Base-by-base conservation (phyloP, 164 flowering plant species). In the Umbellularia californica region DNA sequence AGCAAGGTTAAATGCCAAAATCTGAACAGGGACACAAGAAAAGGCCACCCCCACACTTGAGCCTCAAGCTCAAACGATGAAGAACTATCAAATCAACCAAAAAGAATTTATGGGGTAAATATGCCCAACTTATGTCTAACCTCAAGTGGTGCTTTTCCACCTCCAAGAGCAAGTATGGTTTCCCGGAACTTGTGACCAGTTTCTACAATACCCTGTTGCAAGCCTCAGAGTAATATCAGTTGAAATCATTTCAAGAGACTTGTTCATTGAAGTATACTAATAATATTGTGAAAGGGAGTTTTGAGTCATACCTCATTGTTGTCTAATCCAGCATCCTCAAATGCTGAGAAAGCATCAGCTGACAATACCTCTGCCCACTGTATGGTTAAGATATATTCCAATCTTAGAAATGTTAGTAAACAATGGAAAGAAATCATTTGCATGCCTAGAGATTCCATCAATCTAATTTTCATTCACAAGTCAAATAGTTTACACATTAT, bases 351-450 rank as follows among this genome's bases (percentile, higher is more conserved):
- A 69, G 98, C 97, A 92, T 96, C 99, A 11, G 98, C 98, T 27
- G 99, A 93, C 77, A 95, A 75, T 67, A 95, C 99, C 86, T 95
- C 98, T 28, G 99, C 99, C 99, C 99, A 93, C 99, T 95, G 95
- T 85, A 83, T 73, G 60, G 73, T 80, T 27, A 63, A 47, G 50
- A 72, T n/a, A 33, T 58, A 41, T 41, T 41, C 3, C 50, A 72
- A 28, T 24, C 60, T 17, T 6, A 65, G 7, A 69, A 58, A 7
- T 52, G 64, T 24, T 19, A 2, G 35, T 15, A 25, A 51, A 17
- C 13, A 70, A 67, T 67, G 22, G 35, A 24, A 35, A 67, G 69
- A 27, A 30, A 55, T 1, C 60, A 55, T 55, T 14, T 13, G 60
- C 60, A 41, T 41, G 11, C 47, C 47, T 41, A 41, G 47, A 41